Base-by-base conservation (phyloP, 148 eudicot species). In the Nepenthes gracilis region DNA sequence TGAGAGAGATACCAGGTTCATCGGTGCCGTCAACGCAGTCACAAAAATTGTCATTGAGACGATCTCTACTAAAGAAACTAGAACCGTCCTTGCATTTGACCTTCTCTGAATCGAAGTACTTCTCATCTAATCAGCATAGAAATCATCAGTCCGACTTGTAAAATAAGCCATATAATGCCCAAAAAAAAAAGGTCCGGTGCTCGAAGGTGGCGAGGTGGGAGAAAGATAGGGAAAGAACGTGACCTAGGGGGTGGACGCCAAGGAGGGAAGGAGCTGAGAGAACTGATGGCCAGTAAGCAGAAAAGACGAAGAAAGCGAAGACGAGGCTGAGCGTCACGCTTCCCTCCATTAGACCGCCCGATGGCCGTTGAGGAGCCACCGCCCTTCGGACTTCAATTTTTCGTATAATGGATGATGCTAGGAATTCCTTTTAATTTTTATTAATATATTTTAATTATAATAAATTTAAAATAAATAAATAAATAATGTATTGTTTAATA, bases 21-120 rank as follows among this genome's bases (percentile, higher is more conserved):
- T 88, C 96, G 43, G 96, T 79, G 47, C 96, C 96, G 67, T 88
- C 96, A 57, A 76, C 12, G 61, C 96, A 88, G 64, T 88, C 96
- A 45, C 96, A 88, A 63, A 85, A 88, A 45, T 88, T 69, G 64
- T 88, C 96, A 64, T 88, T 85, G 61, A 83, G 36, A 35, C 89
- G 86, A 40, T 85, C 78, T 78, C 67, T 78, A 5, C 78, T 59
- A 65, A 88, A 83, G 2, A 70, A 74, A 47, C 59, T 83, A 2
- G 84, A 85, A 15, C 82, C 85, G 43, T 88, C 96, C 70, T 79
- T 88, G 77, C 96, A 88, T 23, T 85, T 74, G 43, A 88, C 85
- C 59, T 85, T 58, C 57, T 74, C 78, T 2, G 82, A 50, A 11
- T 63, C 73, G 67, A 69, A 86, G 67, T 79, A 83, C 47, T 81